These are phyloP conservation scores for Nepenthes gracilis DNA, from an alignment of 148 eudicot genomes.

Conservation along the genomic window DNA sequence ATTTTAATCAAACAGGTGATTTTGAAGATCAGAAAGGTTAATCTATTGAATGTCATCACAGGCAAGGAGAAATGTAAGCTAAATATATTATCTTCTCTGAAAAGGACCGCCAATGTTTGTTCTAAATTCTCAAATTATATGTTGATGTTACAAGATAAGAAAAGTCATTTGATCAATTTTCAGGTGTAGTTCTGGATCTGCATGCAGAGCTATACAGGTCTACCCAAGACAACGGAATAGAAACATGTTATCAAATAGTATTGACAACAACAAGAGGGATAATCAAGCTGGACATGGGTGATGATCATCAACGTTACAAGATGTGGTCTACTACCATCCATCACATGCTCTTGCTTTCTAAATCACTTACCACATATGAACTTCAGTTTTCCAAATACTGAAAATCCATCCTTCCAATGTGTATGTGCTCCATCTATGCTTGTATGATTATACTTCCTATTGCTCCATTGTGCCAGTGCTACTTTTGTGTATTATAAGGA, in stretches of 20 bases:
- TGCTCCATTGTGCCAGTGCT: too few species aligned
- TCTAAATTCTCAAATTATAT: neutral
- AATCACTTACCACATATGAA: conserved; percentile 53
- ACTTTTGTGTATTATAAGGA: too few species aligned
- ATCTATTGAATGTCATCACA: conserved; percentile 41
- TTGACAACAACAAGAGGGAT: conserved; percentile 59
- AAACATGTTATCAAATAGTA: conserved; percentile 72
- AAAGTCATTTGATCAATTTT: neutral
- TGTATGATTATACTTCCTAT: neutral
- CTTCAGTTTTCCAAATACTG: conserved; percentile 49
- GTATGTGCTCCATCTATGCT: conserved; percentile 1
- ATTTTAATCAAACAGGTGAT: conserved; percentile 40
- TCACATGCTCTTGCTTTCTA: conserved; percentile 59
- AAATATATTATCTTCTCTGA: conserved; percentile 8
- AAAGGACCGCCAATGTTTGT: too few species aligned
- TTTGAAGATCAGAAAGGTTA: conserved; percentile 55
- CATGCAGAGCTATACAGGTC: conserved; percentile 74
- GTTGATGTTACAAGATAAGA: neutral
- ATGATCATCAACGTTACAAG: conserved; percentile 56
- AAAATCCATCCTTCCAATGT: neutral
- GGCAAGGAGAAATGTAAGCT: conserved; percentile 50
- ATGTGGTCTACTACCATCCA: conserved; percentile 71
- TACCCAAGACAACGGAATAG: conserved; percentile 30
- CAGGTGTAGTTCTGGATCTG: conserved; percentile 54
- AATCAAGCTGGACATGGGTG: conserved; percentile 71